Base-by-base conservation (phyloP, 257 asterid genomes). In the Misopates orontium region DNA sequence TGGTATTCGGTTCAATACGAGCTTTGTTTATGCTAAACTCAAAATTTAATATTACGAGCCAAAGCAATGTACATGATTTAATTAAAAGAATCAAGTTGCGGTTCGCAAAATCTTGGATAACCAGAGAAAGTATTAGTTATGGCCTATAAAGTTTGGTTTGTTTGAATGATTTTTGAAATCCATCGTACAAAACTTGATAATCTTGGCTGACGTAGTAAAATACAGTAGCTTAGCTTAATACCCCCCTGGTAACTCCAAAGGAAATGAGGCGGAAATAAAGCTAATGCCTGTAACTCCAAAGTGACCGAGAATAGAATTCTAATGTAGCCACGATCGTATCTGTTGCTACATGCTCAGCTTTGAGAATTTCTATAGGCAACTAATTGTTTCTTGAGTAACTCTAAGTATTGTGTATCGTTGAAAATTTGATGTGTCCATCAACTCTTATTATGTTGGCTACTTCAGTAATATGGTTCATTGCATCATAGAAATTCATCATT, bases 1-100 rank as follows among this genome's bases (percentile, higher is more conserved):
- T 41, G 47, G 41, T 19, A 62, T 47, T 68, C 18, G 19, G 13
- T 63, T 63, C 17, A 40, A 21, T 53, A 48, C 44, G 69, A 54
- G 64, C 25, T 20, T 23, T n/a, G 31, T 5, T 54, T 45, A n/a
- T 31, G 24, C 16, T 39, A 45, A 54, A 51, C 57, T 59, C 21
- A 56, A 28, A 45, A 2, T 21, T 57, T 47, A n/a, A n/a, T 41
- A 28, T 41, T 50, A 25, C 18, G 20, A 41, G 67, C 55, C 49
- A 40, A 13, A n/a, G 9, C 47, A 40, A 24, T 64, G 21, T 19
- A 32, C 16, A 42, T n/a, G n/a, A n/a, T n/a, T n/a, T n/a, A n/a
- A n/a, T n/a, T n/a, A 22, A 25, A 47, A 50, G 8, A 41, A 14
- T 41, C 21, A 1, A 1, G 3, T 9, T 15, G 41, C 50, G 21